Evolutionary conservation across 352 stramenopile species (phyloP).

Genomic region (Phytophthora tentaculata): DNA sequence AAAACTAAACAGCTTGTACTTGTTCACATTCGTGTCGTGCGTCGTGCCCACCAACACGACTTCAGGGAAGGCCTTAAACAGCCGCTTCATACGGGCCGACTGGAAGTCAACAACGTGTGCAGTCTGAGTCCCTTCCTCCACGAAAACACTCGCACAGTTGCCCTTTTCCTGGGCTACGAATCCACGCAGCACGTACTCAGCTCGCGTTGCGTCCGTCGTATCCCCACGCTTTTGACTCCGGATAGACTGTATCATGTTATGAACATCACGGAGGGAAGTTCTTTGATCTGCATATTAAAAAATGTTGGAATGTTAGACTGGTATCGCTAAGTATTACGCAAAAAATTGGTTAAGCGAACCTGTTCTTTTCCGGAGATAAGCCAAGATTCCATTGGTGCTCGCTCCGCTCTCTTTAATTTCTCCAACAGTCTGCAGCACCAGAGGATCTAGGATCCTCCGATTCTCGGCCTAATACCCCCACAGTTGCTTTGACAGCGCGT

Average conservation of each 20-base stretch:
- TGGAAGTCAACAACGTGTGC: conserved; percentile 10
- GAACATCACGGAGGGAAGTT: neutral
- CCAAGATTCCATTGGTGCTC: neutral
- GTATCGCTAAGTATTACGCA: no score
- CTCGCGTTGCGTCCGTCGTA: neutral
- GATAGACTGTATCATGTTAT: conserved; percentile 4
- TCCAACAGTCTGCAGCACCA: neutral
- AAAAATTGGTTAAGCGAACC: no score
- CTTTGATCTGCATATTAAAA: neutral
- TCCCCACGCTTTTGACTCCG: neutral
- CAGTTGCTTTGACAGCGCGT: neutral
- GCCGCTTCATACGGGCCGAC: conserved; percentile 7
- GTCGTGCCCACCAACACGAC: conserved; percentile 11
- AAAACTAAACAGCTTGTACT: conserved; percentile 18
- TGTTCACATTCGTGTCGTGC: conserved; percentile 6
- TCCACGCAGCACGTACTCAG: conserved; percentile 2
- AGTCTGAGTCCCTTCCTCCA: neutral
- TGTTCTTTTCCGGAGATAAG: neutral
- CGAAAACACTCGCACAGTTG: conserved; percentile 5
- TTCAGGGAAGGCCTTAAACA: conserved; percentile 12
- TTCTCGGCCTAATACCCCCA: no score
- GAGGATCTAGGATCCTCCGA: neutral
- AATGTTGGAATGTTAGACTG: neutral
- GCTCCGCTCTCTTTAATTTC: neutral
- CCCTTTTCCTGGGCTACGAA: conserved; percentile 2